Evolutionary conservation across 257 asterid genomes (phyloP).

Genomic region (Nicotiana sylvestris): DNA sequence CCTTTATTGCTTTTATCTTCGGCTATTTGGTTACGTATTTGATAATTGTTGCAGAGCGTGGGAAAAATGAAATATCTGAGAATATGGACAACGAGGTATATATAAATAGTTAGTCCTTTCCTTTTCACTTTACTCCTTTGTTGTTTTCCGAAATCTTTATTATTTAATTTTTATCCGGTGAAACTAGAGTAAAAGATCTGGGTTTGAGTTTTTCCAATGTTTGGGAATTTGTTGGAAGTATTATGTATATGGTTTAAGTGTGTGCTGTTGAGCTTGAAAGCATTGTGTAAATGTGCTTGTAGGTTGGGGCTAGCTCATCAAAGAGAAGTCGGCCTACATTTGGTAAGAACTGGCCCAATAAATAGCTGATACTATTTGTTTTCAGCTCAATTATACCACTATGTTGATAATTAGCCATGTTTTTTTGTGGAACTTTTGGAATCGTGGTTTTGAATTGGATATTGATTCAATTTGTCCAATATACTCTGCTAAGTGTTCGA

Average conservation of each 20-base stretch:
- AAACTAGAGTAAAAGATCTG: background rate
- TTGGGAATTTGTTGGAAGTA: background rate
- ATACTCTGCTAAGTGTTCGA: background rate
- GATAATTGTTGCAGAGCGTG: conserved; percentile 48
- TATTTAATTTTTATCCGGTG: background rate
- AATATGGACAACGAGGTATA: conserved; percentile 44
- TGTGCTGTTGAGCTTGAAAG: background rate
- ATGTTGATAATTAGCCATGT: background rate
- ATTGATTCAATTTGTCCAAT: background rate
- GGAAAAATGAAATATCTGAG: conserved; percentile 60
- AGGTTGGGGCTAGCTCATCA: conserved; percentile 67
- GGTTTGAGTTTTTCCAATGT: background rate
- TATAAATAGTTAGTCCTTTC: background rate
- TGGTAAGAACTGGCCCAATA: conserved; percentile 33
- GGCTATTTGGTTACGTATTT: background rate
- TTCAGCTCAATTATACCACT: background rate
- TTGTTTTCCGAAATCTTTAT: background rate
- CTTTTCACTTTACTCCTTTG: background rate
- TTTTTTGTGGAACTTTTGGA: background rate
- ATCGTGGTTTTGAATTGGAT: background rate
- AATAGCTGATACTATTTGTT: background rate
- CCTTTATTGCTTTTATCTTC: background rate
- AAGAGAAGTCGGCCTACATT: conserved; percentile 60
- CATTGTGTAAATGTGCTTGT: conserved; percentile 1
- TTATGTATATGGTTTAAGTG: background rate